Percentiles rank a stretch among this genome's conserved stretches.
Evolutionary conservation across 805 yeast species (phyloP).

Genomic region (Lipomyces anomalus): DNA sequence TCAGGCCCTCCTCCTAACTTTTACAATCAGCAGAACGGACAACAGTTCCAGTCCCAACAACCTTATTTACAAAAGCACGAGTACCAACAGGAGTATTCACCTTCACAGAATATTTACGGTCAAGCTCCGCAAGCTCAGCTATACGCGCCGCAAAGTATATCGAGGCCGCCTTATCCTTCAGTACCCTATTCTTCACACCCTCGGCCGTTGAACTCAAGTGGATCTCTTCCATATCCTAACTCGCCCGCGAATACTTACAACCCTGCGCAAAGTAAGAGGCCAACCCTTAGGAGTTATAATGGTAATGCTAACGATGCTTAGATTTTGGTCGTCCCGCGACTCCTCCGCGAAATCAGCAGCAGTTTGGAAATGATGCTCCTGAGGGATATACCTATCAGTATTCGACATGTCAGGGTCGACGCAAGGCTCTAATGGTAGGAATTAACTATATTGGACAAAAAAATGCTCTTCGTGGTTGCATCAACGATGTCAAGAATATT

Average conservation of each 20-base stretch:
- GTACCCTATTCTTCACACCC: too few relatives aligned
- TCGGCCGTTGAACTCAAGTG: too few relatives aligned
- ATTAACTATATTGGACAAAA: conserved; percentile 66
- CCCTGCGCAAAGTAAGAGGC: too few relatives aligned
- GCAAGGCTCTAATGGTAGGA: conserved; percentile 73
- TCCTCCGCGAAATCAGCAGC: conserved; percentile 31
- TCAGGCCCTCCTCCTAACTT: conserved; percentile 32
- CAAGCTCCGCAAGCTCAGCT: conserved; percentile 21
- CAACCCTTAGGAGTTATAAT: too few relatives aligned
- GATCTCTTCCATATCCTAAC: too few relatives aligned
- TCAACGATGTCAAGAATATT: conserved; percentile 64
- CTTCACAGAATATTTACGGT: conserved; percentile 18
- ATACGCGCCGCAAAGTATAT: conserved; percentile 1
- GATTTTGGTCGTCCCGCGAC: too few relatives aligned
- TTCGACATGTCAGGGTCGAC: conserved; percentile 64
- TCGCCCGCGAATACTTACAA: too few relatives aligned
- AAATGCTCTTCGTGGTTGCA: conserved; percentile 66
- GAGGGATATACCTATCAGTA: conserved; percentile 45
- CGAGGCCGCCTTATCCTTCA: not conserved
- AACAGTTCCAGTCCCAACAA: not conserved
- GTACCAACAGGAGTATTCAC: not conserved
- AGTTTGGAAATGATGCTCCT: conserved; percentile 30
- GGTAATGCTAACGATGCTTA: too few relatives aligned
- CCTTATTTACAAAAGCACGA: too few relatives aligned
- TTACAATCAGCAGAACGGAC: conserved; percentile 17